Evolutionary conservation across 495 filamentous ascomycete species (phyloP), one percentile per base, ranked within the genome.

Genomic region (Choiromyces venosus): DNA sequence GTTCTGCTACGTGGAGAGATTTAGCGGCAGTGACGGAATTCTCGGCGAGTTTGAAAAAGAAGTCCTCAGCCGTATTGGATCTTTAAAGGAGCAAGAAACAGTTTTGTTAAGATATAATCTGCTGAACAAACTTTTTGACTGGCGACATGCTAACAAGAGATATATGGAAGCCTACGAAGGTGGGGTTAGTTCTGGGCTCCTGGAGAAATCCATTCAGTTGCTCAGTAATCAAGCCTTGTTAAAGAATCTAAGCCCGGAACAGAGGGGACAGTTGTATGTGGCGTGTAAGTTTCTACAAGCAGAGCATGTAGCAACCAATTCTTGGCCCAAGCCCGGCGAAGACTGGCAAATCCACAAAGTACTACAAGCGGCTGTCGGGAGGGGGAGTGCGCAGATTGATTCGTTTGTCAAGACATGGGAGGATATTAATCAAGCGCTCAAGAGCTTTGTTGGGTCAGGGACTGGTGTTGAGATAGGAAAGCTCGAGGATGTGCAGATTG

Each of bases 41-140:
- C 29, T 7, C 0, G 42, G 16, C 19, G 19, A 67, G 19, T 44
- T 76, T n/a, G 38, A 65, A 52, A n/a, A 42, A 37, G 33, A 7
- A 12, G n/a, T 68, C 7, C 10, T 37, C 36, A 29, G 18, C 4
- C 44, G 33, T 64, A 33, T 75, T 1, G 67, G 67, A 12, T 77
- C 73, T 35, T 38, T 0, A 16, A 42, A n/a, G 3, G 38, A 76
- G 18, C 73, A 76, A 42, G 75, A 77, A 61, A 4, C 1, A 0
- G 16, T 65, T 10, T 70, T 68, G 2, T 44, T 40, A 36, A 66
- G 46, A 72, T 72, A 72, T 16, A 40, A 40, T n/a, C 67, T 77
- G 75, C 14, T 76, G 74, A 72, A 76, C 37, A 35, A 77, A 25
- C 73, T 72, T 33, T 40, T 77, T 37, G 1, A 56, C n/a, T 5